Evolutionary conservation across 345 rosid species (phyloP).

Genomic region (Camelina neglecta): DNA sequence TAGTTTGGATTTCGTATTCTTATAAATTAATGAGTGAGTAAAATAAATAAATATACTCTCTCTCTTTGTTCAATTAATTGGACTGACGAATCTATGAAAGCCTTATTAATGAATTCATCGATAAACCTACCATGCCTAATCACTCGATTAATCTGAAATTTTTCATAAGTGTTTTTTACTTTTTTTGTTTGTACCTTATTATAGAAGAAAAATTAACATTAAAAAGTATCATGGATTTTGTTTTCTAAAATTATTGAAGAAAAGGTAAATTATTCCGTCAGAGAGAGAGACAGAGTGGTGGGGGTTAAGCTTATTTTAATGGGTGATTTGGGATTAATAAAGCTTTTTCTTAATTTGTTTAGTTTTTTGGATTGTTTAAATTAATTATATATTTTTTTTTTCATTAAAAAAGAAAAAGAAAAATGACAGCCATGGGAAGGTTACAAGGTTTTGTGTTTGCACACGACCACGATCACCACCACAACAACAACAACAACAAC

Average conservation of each 20-base stretch:
- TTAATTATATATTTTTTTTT: too few relatives aligned
- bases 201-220: not conserved
- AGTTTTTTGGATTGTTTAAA: too few relatives aligned
- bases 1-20: not conserved
- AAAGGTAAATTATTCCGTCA: not conserved
- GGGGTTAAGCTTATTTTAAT: slow-evolving; percentile 1
- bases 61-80: not conserved
- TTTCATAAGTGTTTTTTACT: not conserved
- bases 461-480: slow-evolving; percentile 42
- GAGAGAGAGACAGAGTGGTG: slow-evolving; percentile 9
- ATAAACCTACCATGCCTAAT: not conserved
- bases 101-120: not conserved
- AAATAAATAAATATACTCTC: slow-evolving; percentile 4
- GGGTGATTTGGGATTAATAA: too few relatives aligned
- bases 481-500: not conserved
- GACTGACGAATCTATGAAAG: slow-evolving; percentile 29
- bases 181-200: not conserved
- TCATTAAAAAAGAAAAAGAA: slow-evolving; percentile 26
- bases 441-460: slow-evolving; percentile 44
- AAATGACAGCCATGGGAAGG: slow-evolving; percentile 57
- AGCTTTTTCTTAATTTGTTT: not conserved
- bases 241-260: not conserved
- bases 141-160: not conserved
- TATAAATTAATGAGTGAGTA: not conserved
- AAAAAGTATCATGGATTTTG: not conserved